Conservation (phyloP, 2,329 filamentous ascomycete species). For the Fusarium sp. region DNA sequence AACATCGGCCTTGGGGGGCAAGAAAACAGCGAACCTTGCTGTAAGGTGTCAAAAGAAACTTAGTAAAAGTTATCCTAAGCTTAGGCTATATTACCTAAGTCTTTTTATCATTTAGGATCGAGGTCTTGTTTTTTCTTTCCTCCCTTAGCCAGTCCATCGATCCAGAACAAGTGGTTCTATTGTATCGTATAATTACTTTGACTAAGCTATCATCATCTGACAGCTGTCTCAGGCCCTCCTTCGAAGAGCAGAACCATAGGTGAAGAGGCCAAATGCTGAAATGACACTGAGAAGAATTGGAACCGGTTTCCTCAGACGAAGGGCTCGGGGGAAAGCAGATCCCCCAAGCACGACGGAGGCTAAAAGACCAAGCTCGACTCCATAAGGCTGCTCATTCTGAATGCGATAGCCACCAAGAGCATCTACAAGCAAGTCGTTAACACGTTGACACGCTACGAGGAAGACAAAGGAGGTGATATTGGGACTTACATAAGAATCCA, state of each 20-base stretch:
- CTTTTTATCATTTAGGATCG: too few species aligned
- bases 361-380: constrained; percentile 87
- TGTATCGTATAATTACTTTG: neutral
- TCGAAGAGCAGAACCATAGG: neutral
- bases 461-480: neutral
- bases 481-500: constrained; percentile 70
- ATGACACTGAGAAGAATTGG: neutral
- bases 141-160: neutral
- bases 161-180: neutral
- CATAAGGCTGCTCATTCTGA: constrained; percentile 78
- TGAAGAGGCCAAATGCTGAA: neutral
- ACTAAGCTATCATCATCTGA: neutral
- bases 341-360: constrained; percentile 64
- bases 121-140: too few species aligned
- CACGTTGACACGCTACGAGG: neutral
- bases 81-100: too few species aligned
- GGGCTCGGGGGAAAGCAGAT: neutral
- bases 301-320: neutral
- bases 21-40: too few species aligned
- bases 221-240: neutral
- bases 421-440: constrained; percentile 57
- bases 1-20: neutral
- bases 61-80: too few species aligned
- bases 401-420: constrained; percentile 84
- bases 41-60: too few species aligned